Percentiles rank a stretch among this genome's conserved stretches.
These are phyloP conservation scores for Colletotrichum melonis DNA, from an alignment of 2,329 filamentous ascomycete species.

Conservation along the genomic window DNA sequence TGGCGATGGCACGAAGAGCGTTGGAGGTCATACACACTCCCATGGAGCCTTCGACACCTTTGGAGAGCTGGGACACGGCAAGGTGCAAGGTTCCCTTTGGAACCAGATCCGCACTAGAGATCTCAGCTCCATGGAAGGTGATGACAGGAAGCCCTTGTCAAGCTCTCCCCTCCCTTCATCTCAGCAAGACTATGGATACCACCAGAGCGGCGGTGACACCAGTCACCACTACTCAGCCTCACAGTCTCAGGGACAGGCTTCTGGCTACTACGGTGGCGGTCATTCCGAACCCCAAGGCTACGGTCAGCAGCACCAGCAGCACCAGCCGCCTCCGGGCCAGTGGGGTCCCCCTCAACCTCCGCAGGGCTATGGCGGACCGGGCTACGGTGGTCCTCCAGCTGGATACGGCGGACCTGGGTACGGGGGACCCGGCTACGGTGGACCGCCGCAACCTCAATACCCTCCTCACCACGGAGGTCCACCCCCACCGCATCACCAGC, in stretches of 20 bases:
- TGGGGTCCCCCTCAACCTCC: conserved; percentile 37
- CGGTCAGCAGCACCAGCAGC: conserved; percentile 40
- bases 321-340: conserved; percentile 40
- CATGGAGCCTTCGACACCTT: conserved; percentile 53
- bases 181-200: conserved; percentile 54
- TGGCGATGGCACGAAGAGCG: conserved; percentile 45
- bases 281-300: conserved; percentile 45
- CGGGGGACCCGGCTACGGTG: conserved; percentile 40
- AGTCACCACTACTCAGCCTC: conserved; percentile 40
- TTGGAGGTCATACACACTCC: conserved; percentile 50
- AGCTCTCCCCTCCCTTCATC: conserved; percentile 48
- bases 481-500: conserved; percentile 37
- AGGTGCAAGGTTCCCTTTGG: conserved; percentile 70
- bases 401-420: conserved; percentile 39
- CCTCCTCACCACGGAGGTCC: conserved; percentile 27
- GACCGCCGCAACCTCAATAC: conserved; percentile 32
- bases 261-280: conserved; percentile 29
- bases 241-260: conserved; percentile 31
- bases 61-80: conserved; percentile 64
- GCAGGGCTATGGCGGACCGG: conserved; percentile 43
- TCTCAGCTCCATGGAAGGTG: conserved; percentile 64
- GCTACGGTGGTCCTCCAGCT: conserved; percentile 41
- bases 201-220: conserved; percentile 43
- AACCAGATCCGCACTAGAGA: conserved; percentile 70
- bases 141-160: conserved; percentile 54